Conservation (phyloP, 2,329 filamentous ascomycete genomes). For the Aspergillus sp. region DNA sequence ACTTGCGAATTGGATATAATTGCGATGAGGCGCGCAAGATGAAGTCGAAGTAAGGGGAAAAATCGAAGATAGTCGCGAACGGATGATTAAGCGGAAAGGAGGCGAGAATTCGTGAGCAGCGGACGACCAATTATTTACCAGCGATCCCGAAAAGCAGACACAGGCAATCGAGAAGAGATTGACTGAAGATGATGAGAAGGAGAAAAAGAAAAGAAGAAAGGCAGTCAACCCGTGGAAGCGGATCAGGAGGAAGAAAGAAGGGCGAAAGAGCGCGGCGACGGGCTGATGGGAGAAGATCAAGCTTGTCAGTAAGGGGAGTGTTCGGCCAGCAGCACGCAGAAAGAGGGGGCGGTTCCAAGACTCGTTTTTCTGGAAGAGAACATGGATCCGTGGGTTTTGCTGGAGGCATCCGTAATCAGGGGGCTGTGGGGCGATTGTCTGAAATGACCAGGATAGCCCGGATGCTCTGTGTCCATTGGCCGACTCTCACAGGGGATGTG, state of each 20-base stretch:
- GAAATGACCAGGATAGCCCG: conserved; percentile 11
- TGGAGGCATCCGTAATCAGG: conserved; percentile 13
- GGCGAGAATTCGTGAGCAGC: conserved; percentile 26
- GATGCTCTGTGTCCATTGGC: conserved; percentile 9
- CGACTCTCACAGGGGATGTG: not conserved
- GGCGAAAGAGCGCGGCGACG: not conserved
- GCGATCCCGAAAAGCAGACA: conserved; percentile 7
- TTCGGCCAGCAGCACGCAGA: conserved; percentile 1
- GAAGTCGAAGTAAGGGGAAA: conserved; percentile 24
- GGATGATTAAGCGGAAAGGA: conserved; percentile 26
- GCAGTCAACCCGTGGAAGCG: not conserved
- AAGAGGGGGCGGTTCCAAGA: conserved; percentile 1
- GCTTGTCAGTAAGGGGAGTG: conserved; percentile 12
- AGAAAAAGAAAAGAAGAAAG: conserved; percentile 18
- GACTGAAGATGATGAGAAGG: conserved; percentile 3
- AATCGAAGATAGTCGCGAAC: conserved; percentile 23
- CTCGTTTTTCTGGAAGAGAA: conserved; percentile 26
- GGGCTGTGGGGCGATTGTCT: conserved; percentile 19
- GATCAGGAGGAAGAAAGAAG: conserved; percentile 7
- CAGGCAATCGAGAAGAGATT: conserved; percentile 12
- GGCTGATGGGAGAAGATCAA: not conserved
- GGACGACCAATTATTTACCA: conserved; percentile 17
- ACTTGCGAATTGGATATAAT: conserved; percentile 15
- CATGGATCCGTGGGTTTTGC: not conserved
- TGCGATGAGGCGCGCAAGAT: conserved; percentile 17